Percentiles rank a stretch among this genome's conserved stretches.
Evolutionary conservation across 2,329 filamentous ascomycete species (phyloP).

Genomic region (Fusarium aywerte): DNA sequence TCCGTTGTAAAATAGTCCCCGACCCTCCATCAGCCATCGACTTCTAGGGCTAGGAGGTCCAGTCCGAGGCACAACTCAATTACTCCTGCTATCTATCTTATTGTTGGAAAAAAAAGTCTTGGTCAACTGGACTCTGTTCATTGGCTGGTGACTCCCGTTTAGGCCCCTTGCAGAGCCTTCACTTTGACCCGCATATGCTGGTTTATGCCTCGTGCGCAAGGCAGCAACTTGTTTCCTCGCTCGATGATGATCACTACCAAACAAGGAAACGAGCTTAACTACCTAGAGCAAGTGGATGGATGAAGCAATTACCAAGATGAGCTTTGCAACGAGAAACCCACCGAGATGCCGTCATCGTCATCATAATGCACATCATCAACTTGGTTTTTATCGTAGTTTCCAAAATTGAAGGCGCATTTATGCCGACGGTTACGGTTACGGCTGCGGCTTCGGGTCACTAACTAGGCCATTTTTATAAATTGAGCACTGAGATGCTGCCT

Average conservation of each 20-base stretch:
- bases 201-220: slow-evolving; percentile 39
- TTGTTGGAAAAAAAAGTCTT: slow-evolving; percentile 8
- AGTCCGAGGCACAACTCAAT: slow-evolving; percentile 11
- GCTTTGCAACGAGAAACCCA: slow-evolving; percentile 1
- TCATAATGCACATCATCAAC: slow-evolving; percentile 24
- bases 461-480: too few species aligned
- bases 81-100: slow-evolving; percentile 22
- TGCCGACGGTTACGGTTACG: background rate
- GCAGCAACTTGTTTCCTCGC: slow-evolving; percentile 21
- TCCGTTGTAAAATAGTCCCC: background rate
- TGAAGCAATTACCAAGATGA: too few species aligned
- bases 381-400: slow-evolving; percentile 5
- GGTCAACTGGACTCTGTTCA: slow-evolving; percentile 12
- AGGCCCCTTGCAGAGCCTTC: slow-evolving; percentile 33
- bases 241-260: slow-evolving; percentile 25
- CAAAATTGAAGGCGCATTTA: background rate
- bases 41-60: slow-evolving; percentile 10
- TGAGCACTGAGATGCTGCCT: too few species aligned
- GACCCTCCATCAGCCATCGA: slow-evolving; percentile 18
- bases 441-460: background rate
- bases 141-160: slow-evolving; percentile 24
- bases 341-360: slow-evolving; percentile 34
- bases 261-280: slow-evolving; percentile 37
- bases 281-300: slow-evolving; percentile 8
- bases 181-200: slow-evolving; percentile 15